Evolutionary conservation across 345 rosid species (phyloP), one percentile per base, ranked within the genome.

Genomic region (Populus ilicifolia): DNA sequence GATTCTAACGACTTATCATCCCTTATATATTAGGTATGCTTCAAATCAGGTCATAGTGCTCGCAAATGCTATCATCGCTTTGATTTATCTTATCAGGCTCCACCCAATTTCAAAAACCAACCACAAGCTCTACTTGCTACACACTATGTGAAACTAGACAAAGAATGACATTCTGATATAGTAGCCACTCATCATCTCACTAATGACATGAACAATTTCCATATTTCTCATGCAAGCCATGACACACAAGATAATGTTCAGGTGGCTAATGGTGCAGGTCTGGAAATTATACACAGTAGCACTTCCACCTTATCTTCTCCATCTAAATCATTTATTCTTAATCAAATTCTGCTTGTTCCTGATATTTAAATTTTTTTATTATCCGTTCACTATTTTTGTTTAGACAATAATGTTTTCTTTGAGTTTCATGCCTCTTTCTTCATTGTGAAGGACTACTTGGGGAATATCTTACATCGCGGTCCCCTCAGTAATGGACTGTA

Each of bases 101-200:
- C 4, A 0, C 6, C 7, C 7, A 1, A 48, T 27, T 27, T 1
- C 21, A 48, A 16, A 5, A 20, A 1, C 0, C 54, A 27, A 5
- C 8, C 54, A 3, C 21, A 16, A 0, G 54, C 54, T 1, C 14
- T 16, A 1, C 54, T 48, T 48, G 21, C 7, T 5, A 1, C 54
- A 0, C 54, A 2, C 4, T 27, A 27, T 27, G 1, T 27, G 29
- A 6, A 4, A 3, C 1, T 0, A 0, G 0, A 6, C 6, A 8
- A 20, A 48, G 54, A 48, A 1, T 48, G 54, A 6, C 8, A 48
- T 48, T 21, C 54, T 0, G 18, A 48, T 2, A 17, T 21, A 4
- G 6, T 21, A 4, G 54, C 21, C 54, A 1, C 54, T 5, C 54
- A 17, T 48, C 21, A 48, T 48, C 54, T 48, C 21, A 48, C 21